Percentiles rank a stretch among this genome's conserved stretches.
Conservation (phyloP, 1,284 basidiomycete genomes). For the Lignosus rhinocerotis region DNA sequence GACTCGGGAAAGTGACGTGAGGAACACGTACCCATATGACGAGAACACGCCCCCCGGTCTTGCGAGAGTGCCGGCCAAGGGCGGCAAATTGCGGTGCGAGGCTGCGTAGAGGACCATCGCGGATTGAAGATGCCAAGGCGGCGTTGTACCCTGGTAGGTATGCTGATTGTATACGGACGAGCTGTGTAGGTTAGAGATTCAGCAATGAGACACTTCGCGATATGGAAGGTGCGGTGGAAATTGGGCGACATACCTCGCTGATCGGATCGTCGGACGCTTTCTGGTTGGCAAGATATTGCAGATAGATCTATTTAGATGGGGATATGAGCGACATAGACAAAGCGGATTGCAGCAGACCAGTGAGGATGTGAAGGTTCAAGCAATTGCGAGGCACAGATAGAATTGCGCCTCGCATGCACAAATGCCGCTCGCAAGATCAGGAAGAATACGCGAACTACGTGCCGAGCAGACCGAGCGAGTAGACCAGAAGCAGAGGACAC, state of each 20-base stretch:
- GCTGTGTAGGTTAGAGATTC: conserved; percentile 31
- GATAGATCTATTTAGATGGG: conserved; percentile 43
- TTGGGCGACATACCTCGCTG: conserved; percentile 34
- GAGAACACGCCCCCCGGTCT: conserved; percentile 50
- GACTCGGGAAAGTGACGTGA: not conserved
- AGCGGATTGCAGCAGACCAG: not conserved
- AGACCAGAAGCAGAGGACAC: too few species aligned
- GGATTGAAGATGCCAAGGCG: conserved; percentile 71
- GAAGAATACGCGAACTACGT: too few species aligned
- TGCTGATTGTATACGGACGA: conserved; percentile 72
- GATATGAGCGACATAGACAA: not conserved
- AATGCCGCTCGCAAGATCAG: too few species aligned
- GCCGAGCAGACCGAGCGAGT: too few species aligned
- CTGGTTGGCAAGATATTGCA: conserved; percentile 46
- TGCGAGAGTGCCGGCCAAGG: conserved; percentile 38
- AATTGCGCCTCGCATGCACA: too few species aligned
- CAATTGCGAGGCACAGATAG: not conserved
- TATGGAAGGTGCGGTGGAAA: not conserved
- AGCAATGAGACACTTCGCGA: not conserved
- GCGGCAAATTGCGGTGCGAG: conserved; percentile 51
- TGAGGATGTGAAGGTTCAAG: not conserved
- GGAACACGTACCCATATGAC: conserved; percentile 58
- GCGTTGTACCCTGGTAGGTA: conserved; percentile 71
- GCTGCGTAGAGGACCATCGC: conserved; percentile 71
- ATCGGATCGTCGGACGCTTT: conserved; percentile 37